Evolutionary conservation across 2,329 filamentous ascomycete genomes (phyloP).

Genomic region (Diplodia mutila): DNA sequence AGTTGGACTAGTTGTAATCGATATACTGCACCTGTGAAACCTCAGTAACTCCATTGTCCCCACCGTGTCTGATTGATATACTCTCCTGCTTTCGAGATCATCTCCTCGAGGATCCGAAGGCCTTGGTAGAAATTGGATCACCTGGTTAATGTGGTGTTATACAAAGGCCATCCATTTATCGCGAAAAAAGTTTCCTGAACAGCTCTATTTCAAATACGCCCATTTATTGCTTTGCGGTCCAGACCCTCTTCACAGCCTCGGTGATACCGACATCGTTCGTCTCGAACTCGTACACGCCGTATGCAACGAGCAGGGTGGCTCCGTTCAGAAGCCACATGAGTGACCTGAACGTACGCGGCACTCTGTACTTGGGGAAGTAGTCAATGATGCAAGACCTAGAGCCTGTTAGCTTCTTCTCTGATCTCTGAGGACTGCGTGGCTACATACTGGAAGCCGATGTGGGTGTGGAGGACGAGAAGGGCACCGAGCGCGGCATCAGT

Average conservation of each 20-base stretch:
- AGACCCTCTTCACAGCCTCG: conserved; percentile 84
- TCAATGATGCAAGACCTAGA: conserved; percentile 75
- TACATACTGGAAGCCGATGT: conserved; percentile 86
- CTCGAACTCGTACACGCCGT: conserved; percentile 97
- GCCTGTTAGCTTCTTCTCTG: neutral
- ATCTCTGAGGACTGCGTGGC: neutral
- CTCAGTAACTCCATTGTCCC: neutral
- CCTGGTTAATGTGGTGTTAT: neutral
- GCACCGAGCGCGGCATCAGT: conserved; percentile 85
- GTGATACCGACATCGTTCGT: conserved; percentile 96
- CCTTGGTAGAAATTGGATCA: neutral
- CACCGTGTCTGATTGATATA: neutral
- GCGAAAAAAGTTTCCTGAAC: neutral
- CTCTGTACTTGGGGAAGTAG: conserved; percentile 77
- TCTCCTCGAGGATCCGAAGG: neutral
- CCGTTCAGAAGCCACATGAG: conserved; percentile 78
- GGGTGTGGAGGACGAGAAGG: conserved; percentile 85
- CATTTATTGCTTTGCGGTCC: conserved; percentile 65
- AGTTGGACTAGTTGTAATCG: neutral
- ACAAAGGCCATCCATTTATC: conserved; percentile 15
- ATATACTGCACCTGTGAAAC: neutral
- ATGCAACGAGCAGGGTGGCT: conserved; percentile 77
- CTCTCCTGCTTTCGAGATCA: neutral
- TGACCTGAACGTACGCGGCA: conserved; percentile 68
- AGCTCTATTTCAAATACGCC: neutral